Evolutionary conservation across 257 asterid species (phyloP), one percentile per base, ranked within the genome.

Genomic region (Gynochthodes officinalis): DNA sequence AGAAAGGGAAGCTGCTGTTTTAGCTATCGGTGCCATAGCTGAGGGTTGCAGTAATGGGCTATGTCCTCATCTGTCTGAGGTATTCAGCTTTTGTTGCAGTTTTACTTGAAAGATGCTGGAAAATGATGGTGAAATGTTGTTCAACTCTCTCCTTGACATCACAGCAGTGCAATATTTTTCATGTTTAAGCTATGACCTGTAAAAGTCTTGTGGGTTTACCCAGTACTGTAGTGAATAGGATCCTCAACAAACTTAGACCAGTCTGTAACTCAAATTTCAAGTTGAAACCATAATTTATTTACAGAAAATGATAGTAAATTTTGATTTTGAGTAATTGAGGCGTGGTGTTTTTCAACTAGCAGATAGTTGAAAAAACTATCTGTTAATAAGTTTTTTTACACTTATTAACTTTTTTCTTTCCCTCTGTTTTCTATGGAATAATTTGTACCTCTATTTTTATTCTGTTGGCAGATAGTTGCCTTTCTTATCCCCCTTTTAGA

Each of bases 1-100:
- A 89, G 98, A 92, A 79, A 85, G 99, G 82, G 99, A 95, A 83
- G 99, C 98, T 72, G 98, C 99, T n/a, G 98, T 95, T 69, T 81
- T 95, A 76, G 96, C 96, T 10, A 93, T 95, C 67, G 99, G 99
- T 76, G 99, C 99, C 53, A 79, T 95, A 73, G 98, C 97, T 18
- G 98, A 95, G 87, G 99, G 99, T 61, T 95, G 99, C 91, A 86
- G 90, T 70, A 83, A 84, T 85, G 99, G 99, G 42, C 97, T 95
- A n/a, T 90, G 85, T 82, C 97, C 99, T 71, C 94, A 82, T 84
- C 87, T 95, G 58, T 81, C 96, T 0, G 78, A 92, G 96, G 99
- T 92, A 78, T 73, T 61, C 33, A 70, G 14, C 27, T 44, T 21
- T 42, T 46, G 50, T 71, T 48, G n/a, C 32, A 21, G 13, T 35